A percentile compares a stretch with the other conserved stretches of the same genome.
Conservation (phyloP, 2,329 filamentous ascomycete species). For the Penicillium sumatraense region DNA sequence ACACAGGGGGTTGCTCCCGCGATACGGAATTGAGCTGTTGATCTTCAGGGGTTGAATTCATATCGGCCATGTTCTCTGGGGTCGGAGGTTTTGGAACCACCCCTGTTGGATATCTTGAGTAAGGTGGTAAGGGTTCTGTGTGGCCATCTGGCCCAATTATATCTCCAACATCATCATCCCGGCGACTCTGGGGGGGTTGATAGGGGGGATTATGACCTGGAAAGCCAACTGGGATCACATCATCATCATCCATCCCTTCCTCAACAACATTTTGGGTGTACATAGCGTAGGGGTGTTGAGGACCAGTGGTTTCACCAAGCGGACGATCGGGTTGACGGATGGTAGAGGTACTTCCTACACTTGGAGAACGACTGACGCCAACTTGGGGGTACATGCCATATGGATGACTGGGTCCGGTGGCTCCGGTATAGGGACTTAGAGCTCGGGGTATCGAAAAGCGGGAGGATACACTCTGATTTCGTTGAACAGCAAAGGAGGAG, state of each 20-base stretch:
- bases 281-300: slow-evolving; percentile 83
- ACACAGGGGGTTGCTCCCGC: slow-evolving; percentile 30
- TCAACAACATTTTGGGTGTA: slow-evolving; percentile 81
- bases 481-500: slow-evolving; percentile 38
- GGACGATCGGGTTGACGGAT: slow-evolving; percentile 62
- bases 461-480: slow-evolving; percentile 51
- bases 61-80: slow-evolving; percentile 28
- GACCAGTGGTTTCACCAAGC: slow-evolving; percentile 65
- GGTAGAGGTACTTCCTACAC: slow-evolving; percentile 74
- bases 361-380: slow-evolving; percentile 60
- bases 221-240: slow-evolving; percentile 72
- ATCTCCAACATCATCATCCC: slow-evolving; percentile 81
- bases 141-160: slow-evolving; percentile 88
- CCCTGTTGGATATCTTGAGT: slow-evolving; percentile 85
- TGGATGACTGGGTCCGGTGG: slow-evolving; percentile 77
- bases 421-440: slow-evolving; percentile 70
- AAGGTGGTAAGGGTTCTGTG: slow-evolving; percentile 88
- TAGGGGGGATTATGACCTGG: slow-evolving; percentile 69
- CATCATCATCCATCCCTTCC: slow-evolving; percentile 52
- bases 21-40: slow-evolving; percentile 48
- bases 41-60: slow-evolving; percentile 55
- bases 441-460: slow-evolving; percentile 52
- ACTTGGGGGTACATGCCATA: slow-evolving; percentile 85
- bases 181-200: slow-evolving; percentile 67
- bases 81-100: slow-evolving; percentile 61